phyloP scores from a whole-genome alignment of 2,329 filamentous ascomycete genomes.

The Aspergillus sergii region DNA sequence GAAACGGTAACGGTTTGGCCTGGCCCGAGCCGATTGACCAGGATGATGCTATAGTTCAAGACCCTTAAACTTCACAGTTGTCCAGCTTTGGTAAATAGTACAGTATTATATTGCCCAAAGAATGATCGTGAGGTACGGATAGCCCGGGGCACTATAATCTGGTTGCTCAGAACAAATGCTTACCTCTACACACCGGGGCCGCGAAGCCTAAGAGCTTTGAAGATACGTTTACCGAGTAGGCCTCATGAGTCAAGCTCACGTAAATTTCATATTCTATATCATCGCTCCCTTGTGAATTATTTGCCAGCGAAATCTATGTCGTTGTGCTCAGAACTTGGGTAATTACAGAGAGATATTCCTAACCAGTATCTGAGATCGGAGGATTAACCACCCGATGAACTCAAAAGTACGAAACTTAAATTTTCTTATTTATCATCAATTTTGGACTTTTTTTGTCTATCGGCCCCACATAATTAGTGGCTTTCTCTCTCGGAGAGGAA shows the following conservation, averaged over 20 bases:
- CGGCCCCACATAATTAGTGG: background rate
- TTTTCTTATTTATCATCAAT: background rate
- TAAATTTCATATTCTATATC: too few relatives aligned
- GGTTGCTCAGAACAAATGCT: too few relatives aligned
- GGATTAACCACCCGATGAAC: background rate
- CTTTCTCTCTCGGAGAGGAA: too few relatives aligned
- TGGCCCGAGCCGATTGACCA: background rate
- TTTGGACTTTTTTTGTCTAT: background rate
- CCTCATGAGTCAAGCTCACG: too few relatives aligned
- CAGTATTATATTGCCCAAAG: too few relatives aligned
- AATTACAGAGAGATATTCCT: background rate
- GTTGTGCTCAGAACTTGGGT: background rate
- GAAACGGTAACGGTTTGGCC: background rate
- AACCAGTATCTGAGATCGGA: background rate
- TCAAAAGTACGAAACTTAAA: background rate
- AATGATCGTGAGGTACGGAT: too few relatives aligned
- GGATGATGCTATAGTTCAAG: background rate
- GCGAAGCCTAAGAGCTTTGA: too few relatives aligned
- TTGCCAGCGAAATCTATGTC: background rate
- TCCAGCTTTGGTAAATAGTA: background rate
- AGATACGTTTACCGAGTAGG: background rate
- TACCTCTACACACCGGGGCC: background rate
- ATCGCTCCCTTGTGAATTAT: too few relatives aligned
- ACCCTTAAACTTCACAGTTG: background rate
- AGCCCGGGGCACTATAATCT: too few relatives aligned